Evolutionary conservation across 495 filamentous ascomycete species (phyloP), one percentile per base, ranked within the genome.

Genomic region (Lophiostoma macrostomum): DNA sequence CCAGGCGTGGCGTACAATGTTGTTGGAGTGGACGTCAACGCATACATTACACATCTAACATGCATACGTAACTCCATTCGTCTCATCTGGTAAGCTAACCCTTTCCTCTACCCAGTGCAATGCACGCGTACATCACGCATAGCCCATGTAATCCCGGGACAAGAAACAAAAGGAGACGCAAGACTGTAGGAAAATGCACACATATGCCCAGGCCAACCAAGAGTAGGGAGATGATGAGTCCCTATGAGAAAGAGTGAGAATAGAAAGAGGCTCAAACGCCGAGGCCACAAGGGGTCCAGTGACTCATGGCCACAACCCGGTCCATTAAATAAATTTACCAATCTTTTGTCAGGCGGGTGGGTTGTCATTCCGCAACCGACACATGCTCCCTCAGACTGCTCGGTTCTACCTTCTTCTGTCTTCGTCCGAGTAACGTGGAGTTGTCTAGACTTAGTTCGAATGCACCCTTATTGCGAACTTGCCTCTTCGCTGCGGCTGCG

Each of bases 401-500:
- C 22, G 64, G 58, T 25, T 60, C 60, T 20, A 19, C 50, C 48
- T 69, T 81, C 65, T 81, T 80, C 3, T 79, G 80, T 57, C 93
- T 76, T 54, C 90, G 78, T 7, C 90, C 90, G 0, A 98, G 72
- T 50, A 98, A 72, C 19, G 90, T 96, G 3, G 94, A 84, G 50
- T 90, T 88, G 52, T 95, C 87, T 13, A 98, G 73, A 65, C 81
- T 96, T 25, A 98, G 77, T 69, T 98, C 93, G 59, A 98, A 98
- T 0, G 86, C 82, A 18, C 82, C 84, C 41, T 81, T 76, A 48
- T 80, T 77, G 52, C 77, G 78, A 10, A 88, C 87, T 60, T 86
- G 83, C 61, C 84, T 80, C 67, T 83, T 83, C n/a, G 87, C 89
- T 5, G 88, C 88, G 18, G 84, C 84, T 10, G 86, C 85, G 0